Percentiles rank a stretch among this genome's conserved stretches.
Conservation (phyloP, 257 asterid species). For the Parsonsia alboflavescens region DNA sequence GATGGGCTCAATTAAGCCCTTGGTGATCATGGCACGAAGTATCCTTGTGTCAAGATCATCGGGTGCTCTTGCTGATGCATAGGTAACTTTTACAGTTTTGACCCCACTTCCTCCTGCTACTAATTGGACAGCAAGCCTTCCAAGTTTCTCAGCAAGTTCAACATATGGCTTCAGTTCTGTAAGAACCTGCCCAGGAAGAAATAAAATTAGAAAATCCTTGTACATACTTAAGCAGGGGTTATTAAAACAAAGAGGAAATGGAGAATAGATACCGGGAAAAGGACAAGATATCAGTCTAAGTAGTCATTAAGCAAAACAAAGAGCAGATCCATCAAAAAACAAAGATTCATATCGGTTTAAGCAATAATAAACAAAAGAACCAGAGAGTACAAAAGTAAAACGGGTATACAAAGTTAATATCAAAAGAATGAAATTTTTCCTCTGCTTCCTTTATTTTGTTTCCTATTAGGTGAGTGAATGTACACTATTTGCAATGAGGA, state of each 20-base stretch:
- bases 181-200: conserved; percentile 50
- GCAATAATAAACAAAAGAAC: not conserved
- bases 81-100: conserved; percentile 61
- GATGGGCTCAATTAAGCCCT: conserved; percentile 91
- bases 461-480: too few species aligned
- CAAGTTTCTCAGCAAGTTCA: conserved; percentile 84
- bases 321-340: not conserved
- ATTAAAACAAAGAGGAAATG: not conserved
- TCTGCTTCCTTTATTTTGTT: not conserved
- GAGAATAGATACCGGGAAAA: not conserved
- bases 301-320: not conserved
- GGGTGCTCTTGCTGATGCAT: conserved; percentile 82
- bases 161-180: conserved; percentile 83
- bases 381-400: not conserved
- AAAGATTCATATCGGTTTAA: not conserved
- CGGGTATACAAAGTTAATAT: not conserved
- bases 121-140: conserved; percentile 88
- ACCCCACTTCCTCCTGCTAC: conserved; percentile 91
- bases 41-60: conserved; percentile 85
- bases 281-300: not conserved
- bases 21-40: conserved; percentile 93
- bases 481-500: not conserved
- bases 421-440: not conserved
- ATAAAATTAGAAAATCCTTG: not conserved
- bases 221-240: not conserved